These are phyloP conservation scores for Oldenlandia corymbosa DNA, from an alignment of 257 asterid species.

Conservation along the genomic window DNA sequence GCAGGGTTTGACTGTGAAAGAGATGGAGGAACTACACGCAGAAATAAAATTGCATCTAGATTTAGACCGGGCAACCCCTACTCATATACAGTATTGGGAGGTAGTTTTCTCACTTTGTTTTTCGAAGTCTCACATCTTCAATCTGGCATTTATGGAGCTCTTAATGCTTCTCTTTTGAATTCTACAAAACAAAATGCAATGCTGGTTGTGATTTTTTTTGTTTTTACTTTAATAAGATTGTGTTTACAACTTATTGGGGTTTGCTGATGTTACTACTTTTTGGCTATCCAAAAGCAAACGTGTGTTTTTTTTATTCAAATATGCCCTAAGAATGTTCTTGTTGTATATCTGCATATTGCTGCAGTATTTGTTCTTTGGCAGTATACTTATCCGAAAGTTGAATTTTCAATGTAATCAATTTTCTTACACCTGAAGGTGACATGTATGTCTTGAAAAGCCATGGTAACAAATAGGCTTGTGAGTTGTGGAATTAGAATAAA, in stretches of 20 bases:
- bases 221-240: background rate
- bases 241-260: background rate
- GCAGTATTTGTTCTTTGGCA: too few species aligned
- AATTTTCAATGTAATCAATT: too few species aligned
- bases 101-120: conserved; percentile 23
- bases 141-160: background rate
- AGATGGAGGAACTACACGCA: conserved; percentile 87
- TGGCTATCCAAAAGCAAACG: background rate
- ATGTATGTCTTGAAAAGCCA: background rate
- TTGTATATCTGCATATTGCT: background rate
- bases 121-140: background rate
- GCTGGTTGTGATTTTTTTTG: background rate
- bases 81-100: conserved; percentile 85
- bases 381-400: too few species aligned
- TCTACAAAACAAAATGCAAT: background rate
- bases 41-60: conserved; percentile 95
- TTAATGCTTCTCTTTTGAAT: conserved; percentile 5
- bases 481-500: background rate
- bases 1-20: conserved; percentile 80
- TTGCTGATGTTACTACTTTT: background rate
- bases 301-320: too few species aligned
- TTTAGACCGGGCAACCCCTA: conserved; percentile 78
- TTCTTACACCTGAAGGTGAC: background rate
- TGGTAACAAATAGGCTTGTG: background rate
- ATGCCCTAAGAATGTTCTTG: background rate